These are phyloP conservation scores for Exophiala sp. DNA, from an alignment of 2,329 filamentous ascomycete genomes.

Conservation along the genomic window DNA sequence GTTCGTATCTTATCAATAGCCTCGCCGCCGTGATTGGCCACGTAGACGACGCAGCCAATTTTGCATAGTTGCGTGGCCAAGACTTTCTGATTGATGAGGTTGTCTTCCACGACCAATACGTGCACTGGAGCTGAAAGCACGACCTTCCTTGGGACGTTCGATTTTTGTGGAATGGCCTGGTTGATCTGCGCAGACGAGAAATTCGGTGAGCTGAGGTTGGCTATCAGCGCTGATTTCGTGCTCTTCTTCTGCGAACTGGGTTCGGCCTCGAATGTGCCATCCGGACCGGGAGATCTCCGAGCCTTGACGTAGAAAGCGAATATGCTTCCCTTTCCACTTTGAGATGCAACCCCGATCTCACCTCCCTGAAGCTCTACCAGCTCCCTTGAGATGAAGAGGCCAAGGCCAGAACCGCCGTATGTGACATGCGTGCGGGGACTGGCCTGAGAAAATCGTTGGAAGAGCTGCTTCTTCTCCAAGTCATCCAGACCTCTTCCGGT, in stretches of 20 bases:
- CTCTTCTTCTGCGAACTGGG: slow-evolving; percentile 10
- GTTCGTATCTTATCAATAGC: slow-evolving; percentile 58
- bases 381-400: slow-evolving; percentile 73
- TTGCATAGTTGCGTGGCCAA: slow-evolving; percentile 37
- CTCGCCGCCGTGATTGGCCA: slow-evolving; percentile 41
- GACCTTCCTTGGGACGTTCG: neutral
- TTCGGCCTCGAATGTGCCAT: slow-evolving; percentile 8
- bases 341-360: slow-evolving; percentile 67
- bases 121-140: slow-evolving; percentile 5
- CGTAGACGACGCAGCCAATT: slow-evolving; percentile 35
- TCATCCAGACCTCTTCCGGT: slow-evolving; percentile 70
- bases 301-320: slow-evolving; percentile 59
- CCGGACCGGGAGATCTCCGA: slow-evolving; percentile 20
- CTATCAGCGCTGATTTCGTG: slow-evolving; percentile 6
- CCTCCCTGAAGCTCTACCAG: slow-evolving; percentile 79
- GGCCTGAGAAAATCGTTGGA: slow-evolving; percentile 75
- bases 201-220: slow-evolving; percentile 2
- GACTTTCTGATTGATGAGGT: slow-evolving; percentile 42
- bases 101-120: slow-evolving; percentile 45
- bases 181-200: neutral
- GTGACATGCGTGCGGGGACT: slow-evolving; percentile 72
- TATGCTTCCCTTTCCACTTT: slow-evolving; percentile 54
- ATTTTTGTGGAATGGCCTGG: neutral
- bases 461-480: slow-evolving; percentile 69
- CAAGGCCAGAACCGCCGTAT: slow-evolving; percentile 75